These are phyloP conservation scores for Myxozyma vanderwaltii DNA, from an alignment of 805 yeast species.

Conservation along the genomic window DNA sequence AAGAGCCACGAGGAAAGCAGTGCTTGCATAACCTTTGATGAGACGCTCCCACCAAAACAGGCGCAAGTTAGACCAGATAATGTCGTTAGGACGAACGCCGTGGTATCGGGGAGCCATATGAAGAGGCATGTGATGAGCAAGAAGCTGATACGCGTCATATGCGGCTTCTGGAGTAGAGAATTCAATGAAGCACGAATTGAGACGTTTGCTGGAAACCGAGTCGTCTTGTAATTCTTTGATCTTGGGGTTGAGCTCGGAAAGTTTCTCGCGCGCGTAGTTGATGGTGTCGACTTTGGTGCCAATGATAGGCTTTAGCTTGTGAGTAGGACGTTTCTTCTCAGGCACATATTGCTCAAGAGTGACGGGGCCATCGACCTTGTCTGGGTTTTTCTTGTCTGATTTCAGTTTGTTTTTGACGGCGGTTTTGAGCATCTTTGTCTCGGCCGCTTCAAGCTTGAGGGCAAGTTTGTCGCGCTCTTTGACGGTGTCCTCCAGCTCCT, in stretches of 20 bases:
- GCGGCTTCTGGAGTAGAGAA: conserved; percentile 84
- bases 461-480: conserved; percentile 62
- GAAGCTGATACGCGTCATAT: conserved; percentile 82
- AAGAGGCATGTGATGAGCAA: conserved; percentile 51
- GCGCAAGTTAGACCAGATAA: conserved; percentile 78
- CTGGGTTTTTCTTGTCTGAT: conserved; percentile 61
- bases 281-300: conserved; percentile 87
- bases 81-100: conserved; percentile 77
- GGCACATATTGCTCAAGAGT: conserved; percentile 52
- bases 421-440: conserved; percentile 55
- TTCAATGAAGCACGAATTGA: conserved; percentile 80
- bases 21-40: conserved; percentile 59
- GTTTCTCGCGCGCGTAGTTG: conserved; percentile 64
- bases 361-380: conserved; percentile 33
- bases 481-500: conserved; percentile 58
- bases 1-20: conserved; percentile 59
- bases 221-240: conserved; percentile 62
- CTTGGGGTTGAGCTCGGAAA: conserved; percentile 69
- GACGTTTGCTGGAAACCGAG: conserved; percentile 56
- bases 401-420: conserved; percentile 67
- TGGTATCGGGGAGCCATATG: conserved; percentile 53
- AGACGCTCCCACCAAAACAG: conserved; percentile 59
- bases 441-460: conserved; percentile 64
- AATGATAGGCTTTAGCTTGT: conserved; percentile 65
- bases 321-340: conserved; percentile 79